Evolutionary conservation across 2,329 filamentous ascomycete genomes (phyloP).

Genomic region (Cordyceps cicadae): DNA sequence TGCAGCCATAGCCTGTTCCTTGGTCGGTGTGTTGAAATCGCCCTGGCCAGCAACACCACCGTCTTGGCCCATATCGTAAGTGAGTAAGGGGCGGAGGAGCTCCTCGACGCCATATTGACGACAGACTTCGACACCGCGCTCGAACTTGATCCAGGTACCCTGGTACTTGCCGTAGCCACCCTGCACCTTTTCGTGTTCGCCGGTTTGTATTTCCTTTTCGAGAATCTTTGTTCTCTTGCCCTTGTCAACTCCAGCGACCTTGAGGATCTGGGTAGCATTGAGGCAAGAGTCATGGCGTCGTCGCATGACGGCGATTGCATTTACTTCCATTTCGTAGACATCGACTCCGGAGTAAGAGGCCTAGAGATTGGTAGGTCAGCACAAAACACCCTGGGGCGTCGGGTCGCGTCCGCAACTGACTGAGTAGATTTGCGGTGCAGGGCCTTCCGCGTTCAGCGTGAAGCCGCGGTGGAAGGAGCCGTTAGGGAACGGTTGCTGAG

Average conservation of each 20-base stretch:
- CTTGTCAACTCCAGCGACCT: slow-evolving; percentile 94
- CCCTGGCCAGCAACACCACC: slow-evolving; percentile 64
- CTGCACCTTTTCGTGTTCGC: slow-evolving; percentile 97
- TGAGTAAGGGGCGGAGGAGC: slow-evolving; percentile 62
- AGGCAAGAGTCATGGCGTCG: slow-evolving; percentile 91
- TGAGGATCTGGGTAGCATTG: slow-evolving; percentile 96
- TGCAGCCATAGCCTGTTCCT: slow-evolving; percentile 97
- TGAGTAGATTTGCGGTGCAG: slow-evolving; percentile 49
- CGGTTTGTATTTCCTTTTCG: slow-evolving; percentile 93
- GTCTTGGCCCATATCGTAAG: slow-evolving; percentile 72
- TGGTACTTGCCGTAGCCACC: slow-evolving; percentile 98
- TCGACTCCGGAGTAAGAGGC: slow-evolving; percentile 92
- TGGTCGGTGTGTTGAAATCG: slow-evolving; percentile 86
- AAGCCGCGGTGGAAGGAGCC: slow-evolving; percentile 30
- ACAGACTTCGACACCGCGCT: slow-evolving; percentile 86
- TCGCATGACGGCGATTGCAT: slow-evolving; percentile 89
- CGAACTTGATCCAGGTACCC: slow-evolving; percentile 96
- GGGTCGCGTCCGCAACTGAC: slow-evolving; percentile 30
- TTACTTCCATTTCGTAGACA: slow-evolving; percentile 98
- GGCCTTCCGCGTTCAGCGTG: slow-evolving; percentile 31
- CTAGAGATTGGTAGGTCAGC: slow-evolving; percentile 24
- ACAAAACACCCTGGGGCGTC: not conserved
- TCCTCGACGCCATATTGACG: slow-evolving; percentile 72
- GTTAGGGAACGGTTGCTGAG: slow-evolving; percentile 30
- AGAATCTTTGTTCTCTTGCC: slow-evolving; percentile 95